Percentiles rank a stretch among this genome's conserved stretches.
Conservation (phyloP, 371 early-diverging fungal genomes). For the Sporodiniella umbellata region DNA sequence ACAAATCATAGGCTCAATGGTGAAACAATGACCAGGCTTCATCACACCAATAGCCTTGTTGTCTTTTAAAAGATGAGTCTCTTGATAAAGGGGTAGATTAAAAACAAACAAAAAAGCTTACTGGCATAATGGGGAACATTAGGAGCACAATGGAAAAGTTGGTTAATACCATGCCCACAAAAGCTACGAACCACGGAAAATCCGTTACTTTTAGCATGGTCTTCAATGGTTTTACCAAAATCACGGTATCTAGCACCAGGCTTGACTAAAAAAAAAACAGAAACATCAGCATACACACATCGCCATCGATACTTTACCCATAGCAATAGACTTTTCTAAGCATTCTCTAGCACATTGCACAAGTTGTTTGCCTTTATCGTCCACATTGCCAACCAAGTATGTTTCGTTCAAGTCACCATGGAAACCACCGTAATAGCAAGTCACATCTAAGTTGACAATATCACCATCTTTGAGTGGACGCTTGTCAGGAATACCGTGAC, state of each 20-base stretch:
- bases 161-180: constrained; percentile 93
- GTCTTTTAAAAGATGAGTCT: constrained; percentile 28
- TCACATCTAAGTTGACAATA: constrained; percentile 90
- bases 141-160: constrained; percentile 88
- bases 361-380: constrained; percentile 66
- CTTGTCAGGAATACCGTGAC: constrained; percentile 91
- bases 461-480: constrained; percentile 89
- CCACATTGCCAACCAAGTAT: constrained; percentile 85
- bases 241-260: constrained; percentile 93
- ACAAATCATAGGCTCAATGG: constrained; percentile 98
- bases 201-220: constrained; percentile 78
- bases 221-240: constrained; percentile 88
- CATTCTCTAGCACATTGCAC: constrained; percentile 81
- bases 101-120: constrained; percentile 22
- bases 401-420: constrained; percentile 93
- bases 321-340: constrained; percentile 84
- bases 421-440: constrained; percentile 83
- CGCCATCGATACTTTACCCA: constrained; percentile 44
- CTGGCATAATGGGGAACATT: constrained; percentile 95
- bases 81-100: not conserved
- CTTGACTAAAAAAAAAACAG: constrained; percentile 52
- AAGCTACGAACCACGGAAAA: constrained; percentile 93
- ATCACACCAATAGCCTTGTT: constrained; percentile 94
- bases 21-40: constrained; percentile 93
- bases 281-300: not conserved